Conservation (phyloP, 73 alveolate species). For the Paramecium sonneborni region DNA sequence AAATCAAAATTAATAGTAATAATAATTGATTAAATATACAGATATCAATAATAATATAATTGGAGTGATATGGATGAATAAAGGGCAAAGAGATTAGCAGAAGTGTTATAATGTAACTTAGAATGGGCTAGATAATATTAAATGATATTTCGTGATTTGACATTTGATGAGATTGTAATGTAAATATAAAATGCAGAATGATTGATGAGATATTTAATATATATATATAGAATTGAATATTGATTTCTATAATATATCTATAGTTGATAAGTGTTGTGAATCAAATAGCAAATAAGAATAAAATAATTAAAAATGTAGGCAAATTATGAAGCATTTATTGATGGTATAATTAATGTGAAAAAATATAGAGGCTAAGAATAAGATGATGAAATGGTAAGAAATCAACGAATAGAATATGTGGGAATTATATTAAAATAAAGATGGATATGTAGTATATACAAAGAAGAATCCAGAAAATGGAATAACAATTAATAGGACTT, state of each 20-base stretch:
- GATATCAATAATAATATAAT: not conserved
- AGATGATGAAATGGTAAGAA: constrained; percentile 31
- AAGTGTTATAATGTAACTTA: not conserved
- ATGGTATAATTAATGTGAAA: not conserved
- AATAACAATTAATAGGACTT: constrained; percentile 17
- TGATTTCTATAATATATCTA: not conserved
- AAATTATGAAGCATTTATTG: not conserved
- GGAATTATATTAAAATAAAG: constrained; percentile 33
- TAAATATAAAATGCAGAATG: not conserved
- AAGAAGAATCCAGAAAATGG: constrained; percentile 57
- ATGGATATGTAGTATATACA: constrained; percentile 38
- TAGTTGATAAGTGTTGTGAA: not conserved
- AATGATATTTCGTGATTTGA: not conserved
- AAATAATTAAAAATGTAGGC: not conserved
- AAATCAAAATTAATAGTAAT: too few species aligned
- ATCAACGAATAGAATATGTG: constrained; percentile 25
- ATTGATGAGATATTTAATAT: not conserved
- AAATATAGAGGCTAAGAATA: not conserved
- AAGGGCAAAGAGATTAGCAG: not conserved
- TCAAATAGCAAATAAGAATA: not conserved
- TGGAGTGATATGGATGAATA: not conserved
- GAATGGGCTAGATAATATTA: not conserved
- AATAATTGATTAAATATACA: too few species aligned
- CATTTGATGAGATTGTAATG: not conserved
- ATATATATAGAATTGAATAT: not conserved